These are phyloP conservation scores for Amauroascus niger DNA, from an alignment of 2,329 filamentous ascomycete species.

Conservation along the genomic window DNA sequence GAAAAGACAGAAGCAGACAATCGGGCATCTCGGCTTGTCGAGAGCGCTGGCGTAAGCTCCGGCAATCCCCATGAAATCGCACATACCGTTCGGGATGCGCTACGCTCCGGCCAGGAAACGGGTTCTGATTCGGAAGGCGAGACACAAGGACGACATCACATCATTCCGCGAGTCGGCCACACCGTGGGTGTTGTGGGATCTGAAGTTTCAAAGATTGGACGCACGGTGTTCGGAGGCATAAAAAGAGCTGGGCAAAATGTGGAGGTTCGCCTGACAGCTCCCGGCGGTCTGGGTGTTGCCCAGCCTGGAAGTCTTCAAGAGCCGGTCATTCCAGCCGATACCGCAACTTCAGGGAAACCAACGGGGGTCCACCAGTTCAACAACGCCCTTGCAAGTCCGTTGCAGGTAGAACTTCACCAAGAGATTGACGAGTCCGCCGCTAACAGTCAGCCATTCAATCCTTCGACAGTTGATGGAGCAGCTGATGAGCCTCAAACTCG, in stretches of 20 bases:
- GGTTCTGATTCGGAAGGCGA: conserved; percentile 15
- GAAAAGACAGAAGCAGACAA: conserved; percentile 45
- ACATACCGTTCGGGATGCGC: conserved; percentile 33
- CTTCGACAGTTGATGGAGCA: conserved; percentile 5
- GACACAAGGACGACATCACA: conserved; percentile 9
- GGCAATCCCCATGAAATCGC: conserved; percentile 49
- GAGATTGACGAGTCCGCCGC: neutral
- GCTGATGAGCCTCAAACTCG: neutral
- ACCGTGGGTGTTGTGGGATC: conserved; percentile 45
- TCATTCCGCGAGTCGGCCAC: conserved; percentile 42
- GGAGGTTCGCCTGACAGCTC: conserved; percentile 29
- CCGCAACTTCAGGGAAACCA: neutral
- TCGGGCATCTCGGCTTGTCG: conserved; percentile 36
- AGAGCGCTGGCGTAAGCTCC: conserved; percentile 45
- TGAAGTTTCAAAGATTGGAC: conserved; percentile 39
- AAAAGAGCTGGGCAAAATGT: conserved; percentile 33
- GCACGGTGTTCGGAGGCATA: conserved; percentile 36
- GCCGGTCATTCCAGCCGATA: neutral
- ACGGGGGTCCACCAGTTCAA: neutral
- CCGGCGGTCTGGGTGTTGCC: conserved; percentile 26
- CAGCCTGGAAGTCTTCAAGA: conserved; percentile 2
- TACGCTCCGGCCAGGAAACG: conserved; percentile 7
- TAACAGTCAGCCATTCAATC: conserved; percentile 1
- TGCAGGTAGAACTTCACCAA: neutral
- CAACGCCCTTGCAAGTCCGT: neutral